A percentile compares a stretch with the other conserved stretches of the same genome.
phyloP scores from a whole-genome alignment of 495 filamentous ascomycete genomes.

The Trichoderma asperelloides region DNA sequence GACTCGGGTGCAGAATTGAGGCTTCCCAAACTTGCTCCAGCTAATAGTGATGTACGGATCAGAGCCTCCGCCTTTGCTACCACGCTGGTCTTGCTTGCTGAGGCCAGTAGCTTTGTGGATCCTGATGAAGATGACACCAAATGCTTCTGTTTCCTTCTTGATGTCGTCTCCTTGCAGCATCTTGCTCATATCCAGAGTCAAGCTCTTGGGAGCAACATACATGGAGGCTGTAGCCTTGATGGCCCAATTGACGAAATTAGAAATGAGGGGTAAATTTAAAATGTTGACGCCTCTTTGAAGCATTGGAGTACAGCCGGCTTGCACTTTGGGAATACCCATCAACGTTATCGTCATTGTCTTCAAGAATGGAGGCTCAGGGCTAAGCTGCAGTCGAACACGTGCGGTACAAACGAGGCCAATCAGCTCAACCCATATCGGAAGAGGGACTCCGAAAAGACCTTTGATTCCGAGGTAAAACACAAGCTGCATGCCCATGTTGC shows the following conservation, averaged over 20 bases:
- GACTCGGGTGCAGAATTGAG: slow-evolving; percentile 93
- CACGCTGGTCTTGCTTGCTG: slow-evolving; percentile 83
- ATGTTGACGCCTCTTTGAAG: slow-evolving; percentile 81
- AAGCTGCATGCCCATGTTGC: slow-evolving; percentile 91
- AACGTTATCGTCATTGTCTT: slow-evolving; percentile 89
- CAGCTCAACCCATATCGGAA: slow-evolving; percentile 60
- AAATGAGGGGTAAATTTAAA: slow-evolving; percentile 84
- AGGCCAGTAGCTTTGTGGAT: slow-evolving; percentile 81
- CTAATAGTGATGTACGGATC: slow-evolving; percentile 79
- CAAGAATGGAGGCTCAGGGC: slow-evolving; percentile 81
- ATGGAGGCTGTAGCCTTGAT: slow-evolving; percentile 77
- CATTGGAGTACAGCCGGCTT: slow-evolving; percentile 89
- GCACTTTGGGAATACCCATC: slow-evolving; percentile 83
- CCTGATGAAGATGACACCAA: slow-evolving; percentile 83
- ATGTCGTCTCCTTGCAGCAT: slow-evolving; percentile 86
- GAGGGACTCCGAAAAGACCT: slow-evolving; percentile 76
- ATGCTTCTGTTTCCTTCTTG: slow-evolving; percentile 73
- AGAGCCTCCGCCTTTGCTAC: slow-evolving; percentile 77
- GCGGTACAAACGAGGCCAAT: slow-evolving; percentile 80
- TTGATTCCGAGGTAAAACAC: slow-evolving; percentile 89
- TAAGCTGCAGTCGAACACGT: slow-evolving; percentile 70
- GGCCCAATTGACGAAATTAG: slow-evolving; percentile 95
- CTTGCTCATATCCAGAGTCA: slow-evolving; percentile 84
- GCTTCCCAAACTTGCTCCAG: slow-evolving; percentile 83
- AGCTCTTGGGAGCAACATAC: slow-evolving; percentile 93